These are phyloP conservation scores for Aspergillus arachidicola DNA, from an alignment of 2,329 filamentous ascomycete species.

Conservation along the genomic window DNA sequence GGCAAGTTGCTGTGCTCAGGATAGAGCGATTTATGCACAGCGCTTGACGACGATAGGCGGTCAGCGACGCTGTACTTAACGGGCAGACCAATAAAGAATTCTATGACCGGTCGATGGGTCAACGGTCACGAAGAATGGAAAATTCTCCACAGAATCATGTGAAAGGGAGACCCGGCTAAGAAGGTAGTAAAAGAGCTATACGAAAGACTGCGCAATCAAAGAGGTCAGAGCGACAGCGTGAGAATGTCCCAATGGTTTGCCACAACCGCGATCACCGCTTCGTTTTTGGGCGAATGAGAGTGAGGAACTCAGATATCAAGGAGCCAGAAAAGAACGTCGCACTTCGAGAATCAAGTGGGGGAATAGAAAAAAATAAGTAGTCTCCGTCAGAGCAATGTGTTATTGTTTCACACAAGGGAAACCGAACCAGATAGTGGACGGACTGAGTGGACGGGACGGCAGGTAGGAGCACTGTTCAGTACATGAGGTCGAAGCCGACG, in stretches of 20 bases:
- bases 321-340: not conserved
- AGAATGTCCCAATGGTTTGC: slow-evolving; percentile 6
- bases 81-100: slow-evolving; percentile 4
- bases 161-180: slow-evolving; percentile 1
- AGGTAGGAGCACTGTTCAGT: not conserved
- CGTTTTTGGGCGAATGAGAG: not conserved
- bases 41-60: slow-evolving; percentile 18
- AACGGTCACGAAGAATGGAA: slow-evolving; percentile 10
- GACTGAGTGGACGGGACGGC: not conserved
- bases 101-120: slow-evolving; percentile 2
- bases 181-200: not conserved
- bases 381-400: not conserved
- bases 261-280: slow-evolving; percentile 6
- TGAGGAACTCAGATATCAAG: not conserved
- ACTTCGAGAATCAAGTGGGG: not conserved
- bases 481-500: not conserved
- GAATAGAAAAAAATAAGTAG: not conserved
- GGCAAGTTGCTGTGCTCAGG: not conserved
- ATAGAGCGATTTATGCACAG: slow-evolving; percentile 5
- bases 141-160: slow-evolving; percentile 18
- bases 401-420: not conserved
- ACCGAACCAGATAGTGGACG: not conserved
- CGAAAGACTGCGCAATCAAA: not conserved
- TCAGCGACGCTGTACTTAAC: slow-evolving; percentile 13
- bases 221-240: slow-evolving; percentile 8